Percentiles rank a stretch among this genome's conserved stretches.
Conservation (phyloP, 495 filamentous ascomycete species). For the Tuber calosporum region DNA sequence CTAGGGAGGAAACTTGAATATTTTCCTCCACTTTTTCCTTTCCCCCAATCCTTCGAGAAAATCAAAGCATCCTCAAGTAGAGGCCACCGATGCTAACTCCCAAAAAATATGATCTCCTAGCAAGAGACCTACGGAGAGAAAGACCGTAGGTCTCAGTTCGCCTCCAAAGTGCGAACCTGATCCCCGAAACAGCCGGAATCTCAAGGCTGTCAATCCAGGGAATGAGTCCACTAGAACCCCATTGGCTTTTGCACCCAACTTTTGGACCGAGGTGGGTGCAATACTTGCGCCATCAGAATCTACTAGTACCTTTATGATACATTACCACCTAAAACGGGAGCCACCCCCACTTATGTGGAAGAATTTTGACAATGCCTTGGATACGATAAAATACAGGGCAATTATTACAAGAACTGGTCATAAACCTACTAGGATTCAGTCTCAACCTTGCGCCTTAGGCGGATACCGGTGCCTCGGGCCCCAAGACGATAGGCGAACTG, state of each 20-base stretch:
- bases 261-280: constrained; percentile 38
- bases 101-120: background rate
- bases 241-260: constrained; percentile 29
- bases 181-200: constrained; percentile 7
- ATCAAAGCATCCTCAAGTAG: background rate
- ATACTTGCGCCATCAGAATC: constrained; percentile 33
- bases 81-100: background rate
- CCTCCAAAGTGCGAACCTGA: background rate
- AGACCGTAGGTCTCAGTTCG: background rate
- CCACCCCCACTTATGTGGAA: constrained; percentile 37
- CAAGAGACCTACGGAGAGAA: background rate
- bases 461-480: constrained; percentile 10
- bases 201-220: constrained; percentile 8
- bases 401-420: constrained; percentile 39
- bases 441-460: constrained; percentile 14
- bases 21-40: background rate
- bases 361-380: constrained; percentile 23
- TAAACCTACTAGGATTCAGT: constrained; percentile 21
- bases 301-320: too few species aligned
- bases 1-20: background rate
- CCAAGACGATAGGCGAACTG: constrained; percentile 17
- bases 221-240: constrained; percentile 21
- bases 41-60: background rate
- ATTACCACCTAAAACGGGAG: constrained; percentile 26
- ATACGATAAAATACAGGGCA: constrained; percentile 18